These are phyloP conservation scores for Chrysochromulina parva DNA, from an alignment of 78 protist genomes.

Conservation along the genomic window DNA sequence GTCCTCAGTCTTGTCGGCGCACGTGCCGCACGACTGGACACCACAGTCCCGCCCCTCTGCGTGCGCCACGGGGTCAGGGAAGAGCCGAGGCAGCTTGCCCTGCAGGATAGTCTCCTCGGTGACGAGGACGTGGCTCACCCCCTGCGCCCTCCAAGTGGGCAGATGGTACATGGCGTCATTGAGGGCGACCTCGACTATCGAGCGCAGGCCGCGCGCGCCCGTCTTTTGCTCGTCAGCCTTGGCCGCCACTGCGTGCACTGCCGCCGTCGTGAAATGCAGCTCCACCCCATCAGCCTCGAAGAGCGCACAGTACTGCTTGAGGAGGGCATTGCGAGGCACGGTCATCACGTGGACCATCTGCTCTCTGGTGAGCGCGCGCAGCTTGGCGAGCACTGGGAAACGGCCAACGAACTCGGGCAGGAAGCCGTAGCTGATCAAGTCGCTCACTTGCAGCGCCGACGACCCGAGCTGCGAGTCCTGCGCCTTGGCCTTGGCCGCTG, in stretches of 20 bases:
- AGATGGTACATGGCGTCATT: neutral
- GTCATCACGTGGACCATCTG: conserved; percentile 45
- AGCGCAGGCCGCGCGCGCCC: conserved; percentile 63
- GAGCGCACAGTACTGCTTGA: conserved; percentile 40
- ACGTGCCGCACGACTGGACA: too few species aligned
- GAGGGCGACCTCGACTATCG: conserved; percentile 36
- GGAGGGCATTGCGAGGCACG: conserved; percentile 50
- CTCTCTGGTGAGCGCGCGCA: neutral
- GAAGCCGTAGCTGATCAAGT: conserved; percentile 56
- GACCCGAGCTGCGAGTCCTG: neutral
- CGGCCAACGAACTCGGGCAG: conserved; percentile 70
- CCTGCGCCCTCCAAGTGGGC: neutral
- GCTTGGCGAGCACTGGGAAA: conserved; percentile 24
- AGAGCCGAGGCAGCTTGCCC: neutral
- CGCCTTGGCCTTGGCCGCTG: too few species aligned
- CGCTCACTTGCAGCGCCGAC: conserved; percentile 9
- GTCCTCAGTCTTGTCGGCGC: too few species aligned
- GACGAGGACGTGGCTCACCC: neutral
- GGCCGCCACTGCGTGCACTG: neutral
- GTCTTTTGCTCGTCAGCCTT: neutral
- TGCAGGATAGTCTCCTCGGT: neutral
- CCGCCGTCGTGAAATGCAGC: neutral
- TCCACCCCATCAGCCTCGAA: neutral
- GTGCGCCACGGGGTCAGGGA: too few species aligned
- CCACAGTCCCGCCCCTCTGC: too few species aligned